Percentiles rank a stretch among this genome's conserved stretches.
phyloP scores from a whole-genome alignment of 257 asterid genomes.

The Petrea volubilis region DNA sequence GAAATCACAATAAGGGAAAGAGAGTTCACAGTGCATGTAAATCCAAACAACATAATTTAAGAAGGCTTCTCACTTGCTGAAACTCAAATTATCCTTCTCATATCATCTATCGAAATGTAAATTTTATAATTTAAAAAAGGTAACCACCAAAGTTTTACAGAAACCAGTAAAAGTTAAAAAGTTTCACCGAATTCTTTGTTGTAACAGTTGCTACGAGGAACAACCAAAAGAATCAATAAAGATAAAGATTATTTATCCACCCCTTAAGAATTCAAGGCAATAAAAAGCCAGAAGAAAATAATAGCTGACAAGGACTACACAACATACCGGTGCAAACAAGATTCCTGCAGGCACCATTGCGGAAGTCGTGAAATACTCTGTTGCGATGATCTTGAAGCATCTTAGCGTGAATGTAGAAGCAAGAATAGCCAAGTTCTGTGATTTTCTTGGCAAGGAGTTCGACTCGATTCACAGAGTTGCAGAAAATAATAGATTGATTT shows the following conservation, averaged over 20 bases:
- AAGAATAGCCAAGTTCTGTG: slow-evolving; percentile 90
- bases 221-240: slow-evolving; percentile 2
- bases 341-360: slow-evolving; percentile 95
- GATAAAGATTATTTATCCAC: slow-evolving; percentile 6
- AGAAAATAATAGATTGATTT: slow-evolving; percentile 88
- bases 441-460: slow-evolving; percentile 94
- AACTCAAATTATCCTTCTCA: no score
- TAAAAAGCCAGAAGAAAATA: neutral
- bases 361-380: slow-evolving; percentile 91
- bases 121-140: no score
- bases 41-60: neutral
- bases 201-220: neutral
- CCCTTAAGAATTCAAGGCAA: neutral
- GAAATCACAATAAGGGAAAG: neutral
- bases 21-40: slow-evolving; percentile 10
- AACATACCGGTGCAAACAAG: slow-evolving; percentile 90
- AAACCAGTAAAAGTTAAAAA: neutral
- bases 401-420: slow-evolving; percentile 94
- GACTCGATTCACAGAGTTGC: slow-evolving; percentile 94
- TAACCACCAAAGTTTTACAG: neutral
- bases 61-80: neutral
- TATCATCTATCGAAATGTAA: no score
- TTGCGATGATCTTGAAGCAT: slow-evolving; percentile 97
- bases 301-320: slow-evolving; percentile 6
- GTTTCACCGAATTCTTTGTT: neutral